These are phyloP conservation scores for Arthrobotrys sphaeroides DNA, from an alignment of 2,329 filamentous ascomycete species.

Conservation along the genomic window DNA sequence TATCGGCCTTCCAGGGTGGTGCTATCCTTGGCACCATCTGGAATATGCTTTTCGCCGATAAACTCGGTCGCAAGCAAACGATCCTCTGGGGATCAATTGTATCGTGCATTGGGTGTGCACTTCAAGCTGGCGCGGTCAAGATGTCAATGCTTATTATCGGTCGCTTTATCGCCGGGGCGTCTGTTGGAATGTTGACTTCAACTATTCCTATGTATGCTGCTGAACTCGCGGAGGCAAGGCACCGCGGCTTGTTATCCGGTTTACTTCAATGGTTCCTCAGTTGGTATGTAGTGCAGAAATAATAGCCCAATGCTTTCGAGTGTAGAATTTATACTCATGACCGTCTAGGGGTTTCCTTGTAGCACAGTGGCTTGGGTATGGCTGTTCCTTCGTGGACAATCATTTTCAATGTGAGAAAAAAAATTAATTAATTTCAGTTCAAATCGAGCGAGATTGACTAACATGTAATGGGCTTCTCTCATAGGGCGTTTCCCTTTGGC, in stretches of 20 bases:
- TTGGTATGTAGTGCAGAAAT: neutral
- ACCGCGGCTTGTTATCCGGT: slow-evolving; percentile 14
- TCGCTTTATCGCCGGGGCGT: slow-evolving; percentile 70
- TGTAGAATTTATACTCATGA: slow-evolving; percentile 52
- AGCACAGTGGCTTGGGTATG: slow-evolving; percentile 64
- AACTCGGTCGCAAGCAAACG: slow-evolving; percentile 67
- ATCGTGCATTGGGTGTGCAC: slow-evolving; percentile 66
- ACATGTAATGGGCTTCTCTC: neutral
- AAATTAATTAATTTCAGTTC: slow-evolving; percentile 59
- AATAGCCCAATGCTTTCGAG: no score
- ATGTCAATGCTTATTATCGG: slow-evolving; percentile 69
- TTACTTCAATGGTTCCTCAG: slow-evolving; percentile 55
- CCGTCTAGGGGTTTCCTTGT: slow-evolving; percentile 12
- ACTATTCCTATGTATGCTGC: slow-evolving; percentile 72
- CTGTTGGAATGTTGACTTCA: slow-evolving; percentile 69
- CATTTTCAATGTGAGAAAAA: slow-evolving; percentile 60
- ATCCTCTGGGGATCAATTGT: slow-evolving; percentile 55
- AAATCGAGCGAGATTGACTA: slow-evolving; percentile 50
- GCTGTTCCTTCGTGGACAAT: slow-evolving; percentile 61
- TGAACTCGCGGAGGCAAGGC: slow-evolving; percentile 66
- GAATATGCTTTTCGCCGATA: slow-evolving; percentile 70
- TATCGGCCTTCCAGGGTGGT: slow-evolving; percentile 71
- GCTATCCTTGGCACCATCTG: slow-evolving; percentile 68
- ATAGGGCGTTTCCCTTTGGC: slow-evolving; percentile 63
- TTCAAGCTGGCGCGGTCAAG: slow-evolving; percentile 69